Evolutionary conservation across 75 land plant genomes (phyloP).

Genomic region (Picea glauca): DNA sequence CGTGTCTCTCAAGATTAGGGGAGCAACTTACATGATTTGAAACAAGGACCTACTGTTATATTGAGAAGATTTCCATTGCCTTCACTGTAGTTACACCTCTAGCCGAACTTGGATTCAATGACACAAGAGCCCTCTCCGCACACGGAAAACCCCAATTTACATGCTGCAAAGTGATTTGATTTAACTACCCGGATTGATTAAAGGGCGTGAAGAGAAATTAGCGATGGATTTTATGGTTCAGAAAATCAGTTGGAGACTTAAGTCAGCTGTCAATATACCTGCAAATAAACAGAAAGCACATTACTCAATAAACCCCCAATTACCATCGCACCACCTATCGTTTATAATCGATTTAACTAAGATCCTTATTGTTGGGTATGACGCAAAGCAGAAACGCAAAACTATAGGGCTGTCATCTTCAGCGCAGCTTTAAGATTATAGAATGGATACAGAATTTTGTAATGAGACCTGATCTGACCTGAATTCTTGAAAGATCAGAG

Average conservation of each 20-base stretch:
- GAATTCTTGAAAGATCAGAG: no score
- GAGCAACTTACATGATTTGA: constrained; percentile 17
- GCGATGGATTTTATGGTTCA: constrained; percentile 10
- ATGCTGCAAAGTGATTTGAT: no score
- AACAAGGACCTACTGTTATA: constrained; percentile 18
- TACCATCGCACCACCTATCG: not conserved
- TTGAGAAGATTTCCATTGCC: constrained; percentile 26
- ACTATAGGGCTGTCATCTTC: no score
- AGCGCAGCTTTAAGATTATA: no score
- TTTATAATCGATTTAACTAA: not conserved
- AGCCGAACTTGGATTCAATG: no score
- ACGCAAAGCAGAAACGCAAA: constrained; percentile 2
- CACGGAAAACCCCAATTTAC: no score
- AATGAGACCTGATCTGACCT: no score
- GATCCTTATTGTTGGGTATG: not conserved
- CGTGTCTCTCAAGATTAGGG: not conserved
- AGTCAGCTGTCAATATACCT: constrained; percentile 20
- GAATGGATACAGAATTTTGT: no score
- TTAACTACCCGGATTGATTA: no score
- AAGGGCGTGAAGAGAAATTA: not conserved
- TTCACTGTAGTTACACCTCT: constrained; percentile 8
- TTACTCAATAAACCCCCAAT: no score
- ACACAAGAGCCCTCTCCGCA: no score
- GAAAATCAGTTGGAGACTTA: not conserved
- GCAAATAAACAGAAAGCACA: not conserved